These are phyloP conservation scores for Diaporthe sp. DNA, from an alignment of 2,329 filamentous ascomycete genomes.

Conservation along the genomic window DNA sequence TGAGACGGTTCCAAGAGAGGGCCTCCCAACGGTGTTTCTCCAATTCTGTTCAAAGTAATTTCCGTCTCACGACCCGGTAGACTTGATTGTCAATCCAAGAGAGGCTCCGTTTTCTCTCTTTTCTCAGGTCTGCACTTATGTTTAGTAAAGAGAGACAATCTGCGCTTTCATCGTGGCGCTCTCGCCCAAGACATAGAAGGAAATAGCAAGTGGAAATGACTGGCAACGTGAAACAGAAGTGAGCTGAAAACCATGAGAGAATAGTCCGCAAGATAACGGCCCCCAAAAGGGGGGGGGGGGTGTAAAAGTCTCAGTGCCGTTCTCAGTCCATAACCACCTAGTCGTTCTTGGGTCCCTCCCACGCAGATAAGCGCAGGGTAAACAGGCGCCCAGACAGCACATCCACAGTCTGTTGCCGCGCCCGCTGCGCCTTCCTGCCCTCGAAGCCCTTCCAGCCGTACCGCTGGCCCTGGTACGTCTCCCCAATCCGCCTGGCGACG, in stretches of 20 bases:
- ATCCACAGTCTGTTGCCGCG: neutral
- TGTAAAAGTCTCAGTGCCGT: no score
- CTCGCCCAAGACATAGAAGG: neutral
- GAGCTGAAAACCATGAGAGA: neutral
- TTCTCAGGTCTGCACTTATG: neutral
- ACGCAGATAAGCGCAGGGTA: neutral
- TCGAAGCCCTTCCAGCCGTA: slow-evolving; percentile 24
- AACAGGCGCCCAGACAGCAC: neutral
- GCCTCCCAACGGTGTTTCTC: neutral
- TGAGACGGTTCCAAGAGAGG: neutral
- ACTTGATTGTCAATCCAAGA: neutral
- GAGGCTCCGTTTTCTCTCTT: no score
- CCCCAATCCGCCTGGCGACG: slow-evolving; percentile 43
- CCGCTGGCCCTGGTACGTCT: slow-evolving; percentile 32
- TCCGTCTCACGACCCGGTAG: neutral
- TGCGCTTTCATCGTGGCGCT: neutral
- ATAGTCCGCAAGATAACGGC: neutral
- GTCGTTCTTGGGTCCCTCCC: neutral
- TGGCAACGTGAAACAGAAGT: neutral
- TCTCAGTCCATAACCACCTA: neutral
- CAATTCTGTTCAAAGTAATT: neutral
- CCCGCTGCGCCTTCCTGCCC: neutral
- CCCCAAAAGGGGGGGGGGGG: neutral
- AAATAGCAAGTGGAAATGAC: neutral
- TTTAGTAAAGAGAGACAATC: neutral